Conservation (phyloP, 495 filamentous ascomycete species). For the Immersiella caudata region DNA sequence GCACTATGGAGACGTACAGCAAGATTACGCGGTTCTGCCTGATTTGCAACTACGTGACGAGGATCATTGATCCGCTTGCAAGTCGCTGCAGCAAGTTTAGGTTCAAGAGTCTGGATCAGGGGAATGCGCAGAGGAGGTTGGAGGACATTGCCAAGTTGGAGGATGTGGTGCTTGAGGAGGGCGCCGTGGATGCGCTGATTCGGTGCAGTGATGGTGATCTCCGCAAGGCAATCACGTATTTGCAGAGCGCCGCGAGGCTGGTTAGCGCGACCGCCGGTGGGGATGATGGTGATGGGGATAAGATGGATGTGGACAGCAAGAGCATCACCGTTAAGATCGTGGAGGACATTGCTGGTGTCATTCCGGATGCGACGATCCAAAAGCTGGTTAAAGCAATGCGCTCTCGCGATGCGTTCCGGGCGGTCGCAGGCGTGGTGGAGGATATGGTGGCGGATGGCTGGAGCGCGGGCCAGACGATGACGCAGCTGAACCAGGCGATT, state of each 20-base stretch:
- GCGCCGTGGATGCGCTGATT: conserved; percentile 80
- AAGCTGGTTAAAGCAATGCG: conserved; percentile 70
- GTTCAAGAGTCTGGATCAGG: conserved; percentile 92
- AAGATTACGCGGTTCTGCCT: conserved; percentile 97
- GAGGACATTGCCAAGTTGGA: conserved; percentile 80
- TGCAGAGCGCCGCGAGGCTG: conserved; percentile 86
- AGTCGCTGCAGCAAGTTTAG: conserved; percentile 94
- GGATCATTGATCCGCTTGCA: conserved; percentile 96
- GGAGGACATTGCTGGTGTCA: conserved; percentile 95
- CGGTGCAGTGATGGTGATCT: conserved; percentile 90
- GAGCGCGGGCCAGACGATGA: conserved; percentile 89
- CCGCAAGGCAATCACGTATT: conserved; percentile 91
- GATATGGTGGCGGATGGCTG: conserved; percentile 96
- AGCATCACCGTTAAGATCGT: conserved; percentile 75
- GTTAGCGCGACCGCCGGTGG: conserved; percentile 57
- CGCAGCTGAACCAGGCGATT: conserved; percentile 79
- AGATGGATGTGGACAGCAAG: conserved; percentile 60
- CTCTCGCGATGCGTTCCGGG: conserved; percentile 66
- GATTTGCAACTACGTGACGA: conserved; percentile 97
- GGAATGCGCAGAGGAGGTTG: conserved; percentile 72
- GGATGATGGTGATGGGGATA: conserved; percentile 50
- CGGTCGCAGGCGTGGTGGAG: conserved; percentile 75
- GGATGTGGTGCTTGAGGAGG: conserved; percentile 71
- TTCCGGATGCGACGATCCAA: conserved; percentile 74
- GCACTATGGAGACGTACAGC: conserved; percentile 97